Base-by-base conservation (phyloP, 768 basidiomycete species). In the Agaricus blazei region DNA sequence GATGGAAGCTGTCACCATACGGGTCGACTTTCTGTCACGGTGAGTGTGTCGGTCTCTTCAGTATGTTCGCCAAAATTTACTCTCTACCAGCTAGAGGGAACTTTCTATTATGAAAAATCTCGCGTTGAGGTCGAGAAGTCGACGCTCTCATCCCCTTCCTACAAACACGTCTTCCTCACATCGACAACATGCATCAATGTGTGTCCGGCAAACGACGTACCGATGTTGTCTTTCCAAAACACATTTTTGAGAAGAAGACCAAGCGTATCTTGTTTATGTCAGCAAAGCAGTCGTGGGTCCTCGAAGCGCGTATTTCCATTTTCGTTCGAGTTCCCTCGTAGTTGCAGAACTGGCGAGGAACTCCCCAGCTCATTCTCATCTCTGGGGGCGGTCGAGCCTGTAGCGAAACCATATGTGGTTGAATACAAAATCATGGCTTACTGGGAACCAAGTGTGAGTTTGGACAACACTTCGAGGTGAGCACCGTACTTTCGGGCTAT, bases 11-110 rank as follows among this genome's bases (percentile, higher is more conserved):
- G 72, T 64, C 69, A 72, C 48, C 77, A 71, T 56, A 75, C 75
- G 3, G 87, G 87, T n/a, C 76, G 76, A 19, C 68, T 89, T 48
- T 72, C 75, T 14, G 71, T 89, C 44, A 73, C 80, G 23, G 87
- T 87, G 60, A 59, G 72, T 63, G 12, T 8, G 27, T n/a, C 5
- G 15, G 43, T 47, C 52, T 42, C 34, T 19, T 42, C 37, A 48
- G 11, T n/a, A n/a, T 23, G 15, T 24, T 45, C 24, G 44, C 51
- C n/a, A 36, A 19, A 19, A 19, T 26, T 28, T 27, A 28, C 31
- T 40, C n/a, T 24, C 49, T 44, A 7, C 4, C 58, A 89, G 87
- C 68, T 89, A 48, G 84, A 87, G 70, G 87, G 87, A 5, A 65
- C 73, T 9, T 84, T 89, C 62, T 68, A 72, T 19, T 83, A 81